Evolutionary conservation across 768 basidiomycete genomes (phyloP), one percentile per base, ranked within the genome.

Genomic region (Lentinula sp.): DNA sequence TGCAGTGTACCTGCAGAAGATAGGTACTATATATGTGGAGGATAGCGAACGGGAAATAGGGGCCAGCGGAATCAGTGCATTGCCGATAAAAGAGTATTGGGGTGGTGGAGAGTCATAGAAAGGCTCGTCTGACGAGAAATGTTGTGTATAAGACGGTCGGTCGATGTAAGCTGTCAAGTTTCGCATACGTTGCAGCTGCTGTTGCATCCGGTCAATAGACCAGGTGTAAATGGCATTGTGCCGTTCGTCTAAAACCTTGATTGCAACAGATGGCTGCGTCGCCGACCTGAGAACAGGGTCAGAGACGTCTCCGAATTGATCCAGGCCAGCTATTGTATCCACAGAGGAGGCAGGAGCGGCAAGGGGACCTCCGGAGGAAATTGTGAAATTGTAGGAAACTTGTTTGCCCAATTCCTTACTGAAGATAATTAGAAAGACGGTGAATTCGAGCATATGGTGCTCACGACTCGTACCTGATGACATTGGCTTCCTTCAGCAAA

Each of bases 241-340:
- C 49, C 85, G 84, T 70, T 87, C 87, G 78, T 99, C 96, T 37
- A 97, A 76, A 48, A 99, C 89, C 73, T 96, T 98, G 76, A 98
- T 79, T 31, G 87, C 89, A 8, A 95, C 88, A 7, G 87, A 87
- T 0, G 95, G 93, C 63, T 93, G 91, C 1, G 86, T 85, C 5
- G 82, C 76, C 3, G 87, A 87, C 5, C 84, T 80, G 5, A 92
- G 82, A 11, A 85, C 81, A 6, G 89, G 87, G 71, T 95, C 93
- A n/a, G 89, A 83, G 9, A 94, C 91, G 67, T 96, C 93, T 18
- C 94, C 96, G 69, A 98, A 93, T 68, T 95, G 89, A 68, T 91
- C 92, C 34, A 97, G 75, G 11, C 92, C 92, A 34, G 88, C 89
- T 64, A 94, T 89, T 31, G 87, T 88, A 70, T 94, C 93, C 50